phyloP scores from a whole-genome alignment of 2,329 filamentous ascomycete species.

The Claviceps maximensis region DNA sequence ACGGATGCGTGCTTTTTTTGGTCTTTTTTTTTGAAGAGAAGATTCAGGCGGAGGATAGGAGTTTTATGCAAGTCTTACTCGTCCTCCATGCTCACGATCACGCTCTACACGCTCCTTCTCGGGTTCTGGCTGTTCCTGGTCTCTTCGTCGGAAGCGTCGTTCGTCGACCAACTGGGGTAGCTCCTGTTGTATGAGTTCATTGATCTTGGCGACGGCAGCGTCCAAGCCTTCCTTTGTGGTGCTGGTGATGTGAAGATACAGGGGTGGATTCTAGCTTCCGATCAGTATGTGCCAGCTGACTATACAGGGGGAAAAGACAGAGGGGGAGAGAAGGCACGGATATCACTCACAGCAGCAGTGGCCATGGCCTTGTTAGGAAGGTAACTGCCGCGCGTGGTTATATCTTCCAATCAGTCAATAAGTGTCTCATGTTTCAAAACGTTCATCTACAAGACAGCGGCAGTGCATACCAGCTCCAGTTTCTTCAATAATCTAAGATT shows the following conservation, averaged over 20 bases:
- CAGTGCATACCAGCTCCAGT: slow-evolving; percentile 94
- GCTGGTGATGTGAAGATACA: slow-evolving; percentile 93
- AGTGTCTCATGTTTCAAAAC: slow-evolving; percentile 24
- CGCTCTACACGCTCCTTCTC: slow-evolving; percentile 65
- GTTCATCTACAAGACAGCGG: slow-evolving; percentile 16
- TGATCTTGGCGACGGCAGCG: slow-evolving; percentile 71
- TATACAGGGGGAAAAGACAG: neutral
- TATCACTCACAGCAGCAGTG: slow-evolving; percentile 63
- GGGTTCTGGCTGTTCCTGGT: slow-evolving; percentile 55
- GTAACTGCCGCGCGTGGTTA: slow-evolving; percentile 93
- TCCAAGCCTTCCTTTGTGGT: slow-evolving; percentile 87
- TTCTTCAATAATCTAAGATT: slow-evolving; percentile 95
- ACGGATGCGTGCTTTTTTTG: neutral
- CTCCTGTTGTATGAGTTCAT: slow-evolving; percentile 93
- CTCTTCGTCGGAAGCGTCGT: slow-evolving; percentile 73
- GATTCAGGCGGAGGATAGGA: neutral
- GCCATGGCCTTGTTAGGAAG: slow-evolving; percentile 98
- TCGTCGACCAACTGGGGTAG: slow-evolving; percentile 92
- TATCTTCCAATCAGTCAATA: slow-evolving; percentile 59
- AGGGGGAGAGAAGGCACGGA: no score
- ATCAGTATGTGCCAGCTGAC: neutral
- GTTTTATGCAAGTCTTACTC: slow-evolving; percentile 39
- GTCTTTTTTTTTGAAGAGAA: neutral
- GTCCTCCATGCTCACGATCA: slow-evolving; percentile 51
- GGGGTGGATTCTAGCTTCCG: slow-evolving; percentile 62